A percentile compares a stretch with the other conserved stretches of the same genome.
phyloP scores from a whole-genome alignment of 768 basidiomycete genomes.

The Amanita pallidorosea region DNA sequence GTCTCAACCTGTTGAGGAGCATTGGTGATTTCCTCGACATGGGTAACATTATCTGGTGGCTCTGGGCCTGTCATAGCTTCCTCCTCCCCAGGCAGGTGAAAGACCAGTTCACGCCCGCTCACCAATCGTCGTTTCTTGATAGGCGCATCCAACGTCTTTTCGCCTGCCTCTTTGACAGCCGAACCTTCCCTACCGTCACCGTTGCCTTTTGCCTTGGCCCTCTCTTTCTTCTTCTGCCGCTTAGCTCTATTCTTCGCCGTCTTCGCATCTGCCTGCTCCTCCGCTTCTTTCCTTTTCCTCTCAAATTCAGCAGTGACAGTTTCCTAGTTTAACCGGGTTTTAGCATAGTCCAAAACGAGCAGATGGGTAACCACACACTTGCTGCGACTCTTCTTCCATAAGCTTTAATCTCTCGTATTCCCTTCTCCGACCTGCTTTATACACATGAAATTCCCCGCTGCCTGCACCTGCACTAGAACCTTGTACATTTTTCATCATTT shows the following conservation, averaged over 20 bases:
- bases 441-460: constrained; percentile 96
- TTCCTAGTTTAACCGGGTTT: constrained; percentile 39
- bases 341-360: background rate
- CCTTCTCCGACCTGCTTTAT: constrained; percentile 86
- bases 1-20: constrained; percentile 18
- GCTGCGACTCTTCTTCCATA: constrained; percentile 72
- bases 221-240: constrained; percentile 85
- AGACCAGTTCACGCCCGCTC: constrained; percentile 61
- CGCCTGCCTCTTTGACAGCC: constrained; percentile 14
- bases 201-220: constrained; percentile 35
- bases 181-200: constrained; percentile 11
- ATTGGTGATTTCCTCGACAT: constrained; percentile 3
- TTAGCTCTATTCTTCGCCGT: constrained; percentile 94
- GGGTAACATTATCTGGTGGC: background rate
- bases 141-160: constrained; percentile 22
- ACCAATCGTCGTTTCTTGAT: constrained; percentile 77
- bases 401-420: constrained; percentile 93
- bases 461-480: constrained; percentile 97
- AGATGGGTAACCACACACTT: constrained; percentile 35
- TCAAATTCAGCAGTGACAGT: constrained; percentile 50
- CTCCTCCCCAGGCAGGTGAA: constrained; percentile 32
- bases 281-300: constrained; percentile 56
- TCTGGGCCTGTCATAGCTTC: background rate
- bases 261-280: constrained; percentile 69
- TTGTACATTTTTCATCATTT: constrained; percentile 99